A percentile compares a stretch with the other conserved stretches of the same genome.
These are phyloP conservation scores for Apiotrichum sp. DNA, from an alignment of 1,284 basidiomycete species.

Conservation along the genomic window DNA sequence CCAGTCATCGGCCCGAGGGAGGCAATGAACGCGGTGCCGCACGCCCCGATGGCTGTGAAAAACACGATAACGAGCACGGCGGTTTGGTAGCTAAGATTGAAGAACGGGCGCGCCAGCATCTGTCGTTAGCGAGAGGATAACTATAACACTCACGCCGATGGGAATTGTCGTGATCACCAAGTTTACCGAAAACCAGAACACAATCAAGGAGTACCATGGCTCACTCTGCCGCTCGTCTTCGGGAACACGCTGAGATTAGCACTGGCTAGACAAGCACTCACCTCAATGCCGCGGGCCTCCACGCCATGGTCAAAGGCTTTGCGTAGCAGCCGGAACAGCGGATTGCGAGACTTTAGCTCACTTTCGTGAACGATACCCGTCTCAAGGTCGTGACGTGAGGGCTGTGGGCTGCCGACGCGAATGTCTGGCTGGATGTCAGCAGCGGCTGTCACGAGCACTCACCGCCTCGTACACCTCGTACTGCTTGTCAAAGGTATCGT, in stretches of 20 bases:
- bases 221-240: slow-evolving; percentile 22
- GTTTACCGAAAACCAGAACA: slow-evolving; percentile 34
- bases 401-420: no score
- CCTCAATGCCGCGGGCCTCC: slow-evolving; percentile 31
- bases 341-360: slow-evolving; percentile 1
- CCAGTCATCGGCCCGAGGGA: slow-evolving; percentile 59
- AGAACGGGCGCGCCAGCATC: slow-evolving; percentile 53
- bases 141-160: slow-evolving; percentile 47
- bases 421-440: no score
- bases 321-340: slow-evolving; percentile 19
- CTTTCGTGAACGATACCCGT: neutral
- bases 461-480: no score
- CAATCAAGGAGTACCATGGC: slow-evolving; percentile 23
- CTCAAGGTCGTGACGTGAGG: no score
- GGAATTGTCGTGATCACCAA: slow-evolving; percentile 55
- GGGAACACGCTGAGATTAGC: slow-evolving; percentile 19
- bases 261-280: neutral
- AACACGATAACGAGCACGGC: slow-evolving; percentile 40
- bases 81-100: slow-evolving; percentile 53
- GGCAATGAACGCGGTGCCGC: slow-evolving; percentile 53
- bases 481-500: no score
- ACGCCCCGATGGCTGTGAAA: slow-evolving; percentile 43
- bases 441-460: no score
- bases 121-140: slow-evolving; percentile 11
- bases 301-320: slow-evolving; percentile 26